phyloP scores from a whole-genome alignment of 305 asterid species.

The Fraxinus greggii region DNA sequence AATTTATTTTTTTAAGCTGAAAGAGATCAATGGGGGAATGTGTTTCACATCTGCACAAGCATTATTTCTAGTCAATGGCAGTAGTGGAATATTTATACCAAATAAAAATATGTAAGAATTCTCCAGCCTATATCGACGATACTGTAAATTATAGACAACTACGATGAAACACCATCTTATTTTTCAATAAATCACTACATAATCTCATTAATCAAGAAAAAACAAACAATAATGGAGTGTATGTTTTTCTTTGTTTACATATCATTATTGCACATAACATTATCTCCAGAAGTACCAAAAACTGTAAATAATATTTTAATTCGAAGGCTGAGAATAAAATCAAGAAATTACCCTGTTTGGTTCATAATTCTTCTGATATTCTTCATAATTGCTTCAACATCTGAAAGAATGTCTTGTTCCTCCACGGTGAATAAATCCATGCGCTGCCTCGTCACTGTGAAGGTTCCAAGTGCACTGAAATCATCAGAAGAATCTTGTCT shows the following conservation, averaged over 20 bases:
- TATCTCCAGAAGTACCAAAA: background rate
- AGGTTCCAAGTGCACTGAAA: constrained; percentile 38
- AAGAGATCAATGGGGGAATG: background rate
- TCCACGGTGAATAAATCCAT: constrained; percentile 73
- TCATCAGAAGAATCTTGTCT: constrained; percentile 59
- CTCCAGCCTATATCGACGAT: background rate
- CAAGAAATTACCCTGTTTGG: constrained; percentile 57
- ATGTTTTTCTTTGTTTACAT: background rate
- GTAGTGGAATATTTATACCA: constrained; percentile 3
- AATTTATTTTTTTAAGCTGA: background rate
- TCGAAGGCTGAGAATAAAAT: constrained; percentile 6
- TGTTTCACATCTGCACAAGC: constrained; percentile 5
- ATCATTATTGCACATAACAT: background rate
- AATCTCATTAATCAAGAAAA: background rate
- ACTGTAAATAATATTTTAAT: constrained; percentile 6
- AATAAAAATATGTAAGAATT: constrained; percentile 11
- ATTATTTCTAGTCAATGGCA: background rate
- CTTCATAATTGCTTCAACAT: constrained; percentile 64
- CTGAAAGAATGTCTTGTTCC: constrained; percentile 76
- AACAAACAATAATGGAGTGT: background rate
- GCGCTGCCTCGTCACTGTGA: constrained; percentile 62
- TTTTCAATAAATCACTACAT: background rate
- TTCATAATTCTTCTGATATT: constrained; percentile 64
- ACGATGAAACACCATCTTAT: background rate
- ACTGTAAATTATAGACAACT: background rate